A percentile compares a stretch with the other conserved stretches of the same genome.
Conservation (phyloP, 2,329 filamentous ascomycete genomes). For the Paraphaeosphaeria minitans region DNA sequence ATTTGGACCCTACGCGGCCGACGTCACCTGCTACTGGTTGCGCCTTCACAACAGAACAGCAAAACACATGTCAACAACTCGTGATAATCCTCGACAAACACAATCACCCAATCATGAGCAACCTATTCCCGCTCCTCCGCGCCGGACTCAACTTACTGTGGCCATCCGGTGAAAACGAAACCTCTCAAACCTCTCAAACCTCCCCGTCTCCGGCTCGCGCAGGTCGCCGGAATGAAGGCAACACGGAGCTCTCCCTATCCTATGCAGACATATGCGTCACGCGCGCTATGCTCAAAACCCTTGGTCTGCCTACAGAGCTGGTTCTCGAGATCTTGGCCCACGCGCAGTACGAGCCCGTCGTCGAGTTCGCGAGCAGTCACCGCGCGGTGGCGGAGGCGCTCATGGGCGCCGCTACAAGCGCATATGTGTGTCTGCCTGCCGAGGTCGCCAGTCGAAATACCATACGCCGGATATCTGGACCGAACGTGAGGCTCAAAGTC, state of each 20-base stretch:
- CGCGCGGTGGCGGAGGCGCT: constrained; percentile 8
- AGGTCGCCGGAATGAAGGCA: constrained; percentile 9
- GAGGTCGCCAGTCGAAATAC: constrained; percentile 18
- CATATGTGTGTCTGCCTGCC: constrained; percentile 24
- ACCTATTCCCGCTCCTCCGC: background rate
- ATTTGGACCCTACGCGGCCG: background rate
- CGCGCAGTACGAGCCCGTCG: constrained; percentile 33
- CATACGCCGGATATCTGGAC: constrained; percentile 6
- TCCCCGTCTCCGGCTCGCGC: background rate
- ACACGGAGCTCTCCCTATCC: constrained; percentile 14
- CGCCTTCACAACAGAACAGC: background rate
- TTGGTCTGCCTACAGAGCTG: constrained; percentile 37
- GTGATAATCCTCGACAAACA: background rate
- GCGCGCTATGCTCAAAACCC: constrained; percentile 27
- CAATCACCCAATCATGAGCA: background rate
- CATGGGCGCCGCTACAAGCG: constrained; percentile 12
- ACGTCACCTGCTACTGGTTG: background rate
- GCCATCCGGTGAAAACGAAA: background rate
- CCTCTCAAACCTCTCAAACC: background rate
- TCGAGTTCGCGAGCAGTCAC: constrained; percentile 5
- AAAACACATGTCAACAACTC: background rate
- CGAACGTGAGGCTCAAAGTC: constrained; percentile 25
- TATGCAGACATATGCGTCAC: constrained; percentile 32
- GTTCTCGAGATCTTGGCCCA: constrained; percentile 34
- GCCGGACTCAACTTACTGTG: background rate